phyloP scores from a whole-genome alignment of 352 stramenopile species.

The Pythium biforme region DNA sequence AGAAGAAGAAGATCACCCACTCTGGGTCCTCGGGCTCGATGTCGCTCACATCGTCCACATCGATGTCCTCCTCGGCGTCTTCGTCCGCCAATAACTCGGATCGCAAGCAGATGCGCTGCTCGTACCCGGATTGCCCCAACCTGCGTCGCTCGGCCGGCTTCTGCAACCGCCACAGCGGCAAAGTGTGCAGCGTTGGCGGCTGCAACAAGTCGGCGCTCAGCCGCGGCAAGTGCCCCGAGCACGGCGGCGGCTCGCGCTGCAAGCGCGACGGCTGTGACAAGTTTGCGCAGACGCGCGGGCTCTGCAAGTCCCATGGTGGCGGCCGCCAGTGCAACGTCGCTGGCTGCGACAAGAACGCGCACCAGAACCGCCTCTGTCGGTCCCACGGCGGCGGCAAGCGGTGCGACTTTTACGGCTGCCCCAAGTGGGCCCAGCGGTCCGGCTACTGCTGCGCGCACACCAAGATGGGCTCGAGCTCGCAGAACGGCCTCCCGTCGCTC shows the following conservation, averaged over 20 bases:
- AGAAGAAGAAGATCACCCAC: conserved; percentile 52
- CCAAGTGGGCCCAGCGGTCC: conserved; percentile 83
- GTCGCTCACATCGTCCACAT: background rate
- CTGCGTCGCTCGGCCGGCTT: conserved; percentile 73
- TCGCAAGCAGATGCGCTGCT: conserved; percentile 72
- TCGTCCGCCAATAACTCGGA: conserved; percentile 26
- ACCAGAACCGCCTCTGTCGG: conserved; percentile 81
- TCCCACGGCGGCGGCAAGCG: conserved; percentile 82
- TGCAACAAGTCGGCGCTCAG: conserved; percentile 80
- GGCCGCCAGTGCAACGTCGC: conserved; percentile 72
- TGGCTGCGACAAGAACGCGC: conserved; percentile 81
- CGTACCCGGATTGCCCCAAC: conserved; percentile 74
- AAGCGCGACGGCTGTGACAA: conserved; percentile 83
- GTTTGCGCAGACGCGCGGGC: conserved; percentile 76
- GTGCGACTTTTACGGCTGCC: conserved; percentile 74
- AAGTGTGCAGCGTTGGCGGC: conserved; percentile 62
- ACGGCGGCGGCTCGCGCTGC: conserved; percentile 82
- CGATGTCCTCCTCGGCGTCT: conserved; percentile 18
- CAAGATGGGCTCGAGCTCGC: conserved; percentile 39
- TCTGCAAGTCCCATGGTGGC: conserved; percentile 85
- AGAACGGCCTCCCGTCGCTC: conserved; percentile 15
- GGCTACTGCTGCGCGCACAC: conserved; percentile 85
- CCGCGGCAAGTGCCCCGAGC: conserved; percentile 80
- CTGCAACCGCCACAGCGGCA: conserved; percentile 82
- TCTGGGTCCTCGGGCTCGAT: background rate